Evolutionary conservation across 73 alveolate species (phyloP).

Genomic region (Durusdinium trenchii): DNA sequence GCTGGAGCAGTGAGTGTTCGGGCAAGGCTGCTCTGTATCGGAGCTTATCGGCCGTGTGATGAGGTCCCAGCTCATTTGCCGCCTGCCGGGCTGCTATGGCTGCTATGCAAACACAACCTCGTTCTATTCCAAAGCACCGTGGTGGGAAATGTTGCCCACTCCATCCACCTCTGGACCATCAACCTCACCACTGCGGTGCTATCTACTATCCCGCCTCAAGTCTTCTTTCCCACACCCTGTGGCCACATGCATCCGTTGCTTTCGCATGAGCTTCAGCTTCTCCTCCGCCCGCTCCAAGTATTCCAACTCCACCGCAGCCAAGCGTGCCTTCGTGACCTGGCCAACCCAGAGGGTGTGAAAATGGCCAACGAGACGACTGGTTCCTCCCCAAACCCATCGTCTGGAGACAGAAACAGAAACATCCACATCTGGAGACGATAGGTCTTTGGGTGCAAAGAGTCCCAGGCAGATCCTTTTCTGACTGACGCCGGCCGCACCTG

Average conservation of each 20-base stretch:
- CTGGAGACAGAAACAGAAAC: too few species aligned
- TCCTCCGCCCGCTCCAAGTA: conserved; percentile 61
- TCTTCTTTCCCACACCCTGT: not conserved
- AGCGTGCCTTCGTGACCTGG: conserved; percentile 30
- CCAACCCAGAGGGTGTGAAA: not conserved
- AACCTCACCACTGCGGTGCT: not conserved
- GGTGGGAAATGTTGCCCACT: not conserved
- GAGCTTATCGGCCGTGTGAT: not conserved
- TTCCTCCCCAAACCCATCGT: too few species aligned
- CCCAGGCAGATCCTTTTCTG: too few species aligned
- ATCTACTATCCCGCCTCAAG: not conserved
- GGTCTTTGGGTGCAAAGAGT: not conserved
- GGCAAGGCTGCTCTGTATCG: not conserved
- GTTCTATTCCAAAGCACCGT: not conserved
- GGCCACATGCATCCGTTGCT: conserved; percentile 66
- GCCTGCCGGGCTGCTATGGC: too few species aligned
- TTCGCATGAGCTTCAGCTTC: conserved; percentile 46
- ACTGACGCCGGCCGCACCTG: too few species aligned
- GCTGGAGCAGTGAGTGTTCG: not conserved
- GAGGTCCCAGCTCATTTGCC: conserved; percentile 27
- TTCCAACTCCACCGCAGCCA: conserved; percentile 33
- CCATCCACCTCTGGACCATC: not conserved
- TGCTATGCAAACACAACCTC: too few species aligned
- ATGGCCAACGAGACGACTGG: too few species aligned
- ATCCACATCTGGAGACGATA: not conserved